phyloP scores from a whole-genome alignment of 2,329 filamentous ascomycete genomes.

The Apiospora saccharicola region DNA sequence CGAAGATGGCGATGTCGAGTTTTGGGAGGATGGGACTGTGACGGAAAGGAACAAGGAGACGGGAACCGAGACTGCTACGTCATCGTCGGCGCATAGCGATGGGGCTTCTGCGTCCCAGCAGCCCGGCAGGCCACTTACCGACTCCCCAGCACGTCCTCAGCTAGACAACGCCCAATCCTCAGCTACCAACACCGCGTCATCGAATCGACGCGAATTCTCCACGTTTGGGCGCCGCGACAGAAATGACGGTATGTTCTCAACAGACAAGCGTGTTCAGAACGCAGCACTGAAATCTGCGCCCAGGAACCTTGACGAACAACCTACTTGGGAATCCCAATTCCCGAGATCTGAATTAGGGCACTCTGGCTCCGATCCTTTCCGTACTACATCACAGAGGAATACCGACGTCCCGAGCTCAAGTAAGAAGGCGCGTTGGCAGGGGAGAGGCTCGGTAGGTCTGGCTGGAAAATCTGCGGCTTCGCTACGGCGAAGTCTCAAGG shows the following conservation, averaged over 20 bases:
- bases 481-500: neutral
- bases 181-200: constrained; percentile 30
- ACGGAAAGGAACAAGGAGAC: constrained; percentile 32
- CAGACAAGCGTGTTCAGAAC: neutral
- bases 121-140: neutral
- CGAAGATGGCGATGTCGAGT: constrained; percentile 86
- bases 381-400: neutral
- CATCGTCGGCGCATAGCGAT: neutral
- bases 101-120: neutral
- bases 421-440: neutral
- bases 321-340: neutral
- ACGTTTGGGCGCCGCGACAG: neutral
- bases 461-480: neutral
- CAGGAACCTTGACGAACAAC: neutral
- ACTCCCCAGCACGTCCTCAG: constrained; percentile 15
- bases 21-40: constrained; percentile 79
- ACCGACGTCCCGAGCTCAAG: neutral
- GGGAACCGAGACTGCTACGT: neutral
- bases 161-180: neutral
- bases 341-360: neutral
- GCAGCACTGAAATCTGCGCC: constrained; percentile 13
- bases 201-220: constrained; percentile 37
- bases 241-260: neutral
- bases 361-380: neutral
- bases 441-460: neutral